phyloP scores from a whole-genome alignment of 441 rosid species.

The Euphorbia celastroides region DNA sequence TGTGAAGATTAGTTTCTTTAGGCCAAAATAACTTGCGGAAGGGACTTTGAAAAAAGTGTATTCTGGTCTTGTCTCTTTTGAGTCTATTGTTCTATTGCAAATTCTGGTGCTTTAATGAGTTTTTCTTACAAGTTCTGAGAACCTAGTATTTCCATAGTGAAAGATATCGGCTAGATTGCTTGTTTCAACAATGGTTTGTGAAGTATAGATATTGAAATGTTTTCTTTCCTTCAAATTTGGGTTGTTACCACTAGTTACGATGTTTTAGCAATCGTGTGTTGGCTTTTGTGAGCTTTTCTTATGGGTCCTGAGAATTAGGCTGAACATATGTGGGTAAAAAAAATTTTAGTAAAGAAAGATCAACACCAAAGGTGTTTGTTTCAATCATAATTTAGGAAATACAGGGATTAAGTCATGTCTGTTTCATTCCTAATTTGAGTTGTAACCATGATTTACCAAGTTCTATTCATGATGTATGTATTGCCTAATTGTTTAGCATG shows the following conservation, averaged over 20 bases:
- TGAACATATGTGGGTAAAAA: too few species aligned
- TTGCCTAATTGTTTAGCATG: too few species aligned
- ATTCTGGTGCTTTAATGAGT: background rate
- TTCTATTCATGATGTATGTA: background rate
- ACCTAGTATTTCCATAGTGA: background rate
- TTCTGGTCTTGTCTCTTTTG: background rate
- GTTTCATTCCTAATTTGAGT: background rate
- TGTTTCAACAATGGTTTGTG: too few species aligned
- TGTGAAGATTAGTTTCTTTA: background rate
- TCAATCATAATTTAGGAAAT: background rate
- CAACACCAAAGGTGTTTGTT: background rate
- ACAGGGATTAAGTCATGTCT: background rate
- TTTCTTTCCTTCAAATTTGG: too few species aligned
- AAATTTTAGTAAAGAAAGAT: too few species aligned
- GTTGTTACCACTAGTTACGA: too few species aligned
- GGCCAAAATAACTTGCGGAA: background rate
- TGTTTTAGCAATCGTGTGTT: too few species aligned
- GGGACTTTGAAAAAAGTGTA: background rate
- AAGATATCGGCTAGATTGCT: too few species aligned
- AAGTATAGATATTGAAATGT: too few species aligned
- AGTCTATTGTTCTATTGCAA: background rate
- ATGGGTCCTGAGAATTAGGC: too few species aligned
- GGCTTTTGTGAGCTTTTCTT: too few species aligned
- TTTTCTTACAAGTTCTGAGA: background rate
- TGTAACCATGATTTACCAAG: too few species aligned